Percentiles rank a stretch among this genome's conserved stretches.
These are phyloP conservation scores for Aspergillus carlsbadensis DNA, from an alignment of 495 filamentous ascomycete genomes.

Conservation along the genomic window DNA sequence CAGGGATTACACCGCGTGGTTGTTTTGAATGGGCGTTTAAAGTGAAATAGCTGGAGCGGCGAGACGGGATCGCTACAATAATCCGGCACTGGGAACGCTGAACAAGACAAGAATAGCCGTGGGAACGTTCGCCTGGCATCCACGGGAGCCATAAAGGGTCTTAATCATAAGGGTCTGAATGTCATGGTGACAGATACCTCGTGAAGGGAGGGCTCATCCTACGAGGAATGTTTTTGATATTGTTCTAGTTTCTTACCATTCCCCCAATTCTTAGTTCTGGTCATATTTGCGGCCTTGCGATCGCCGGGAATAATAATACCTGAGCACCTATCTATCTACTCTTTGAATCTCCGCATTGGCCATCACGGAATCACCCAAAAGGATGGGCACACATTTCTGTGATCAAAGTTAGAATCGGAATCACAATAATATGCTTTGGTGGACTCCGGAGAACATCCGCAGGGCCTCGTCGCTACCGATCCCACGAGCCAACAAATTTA, in stretches of 20 bases:
- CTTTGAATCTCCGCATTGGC: not conserved
- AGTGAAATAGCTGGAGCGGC: not conserved
- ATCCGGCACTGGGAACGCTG: not conserved
- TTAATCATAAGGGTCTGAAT: no score
- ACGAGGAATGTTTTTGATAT: slow-evolving; percentile 6
- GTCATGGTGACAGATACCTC: no score
- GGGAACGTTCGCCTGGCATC: slow-evolving; percentile 3
- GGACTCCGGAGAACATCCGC: slow-evolving; percentile 6
- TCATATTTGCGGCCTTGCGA: not conserved
- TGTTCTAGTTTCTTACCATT: not conserved
- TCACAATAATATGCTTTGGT: not conserved
- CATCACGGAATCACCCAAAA: not conserved
- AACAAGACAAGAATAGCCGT: slow-evolving; percentile 1
- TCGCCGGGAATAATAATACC: slow-evolving; percentile 1
- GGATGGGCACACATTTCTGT: not conserved
- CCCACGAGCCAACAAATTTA: slow-evolving; percentile 14
- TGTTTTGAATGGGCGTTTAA: not conserved
- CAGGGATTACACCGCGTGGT: not conserved
- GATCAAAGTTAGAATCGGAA: slow-evolving; percentile 1
- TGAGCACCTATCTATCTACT: not conserved
- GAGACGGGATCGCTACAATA: slow-evolving; percentile 2
- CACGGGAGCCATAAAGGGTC: slow-evolving; percentile 7
- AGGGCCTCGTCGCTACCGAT: slow-evolving; percentile 1
- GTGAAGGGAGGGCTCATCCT: not conserved
- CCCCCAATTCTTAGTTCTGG: not conserved